Conservation (phyloP, 179 eudicot genomes). For the Amaranthus tricolor region DNA sequence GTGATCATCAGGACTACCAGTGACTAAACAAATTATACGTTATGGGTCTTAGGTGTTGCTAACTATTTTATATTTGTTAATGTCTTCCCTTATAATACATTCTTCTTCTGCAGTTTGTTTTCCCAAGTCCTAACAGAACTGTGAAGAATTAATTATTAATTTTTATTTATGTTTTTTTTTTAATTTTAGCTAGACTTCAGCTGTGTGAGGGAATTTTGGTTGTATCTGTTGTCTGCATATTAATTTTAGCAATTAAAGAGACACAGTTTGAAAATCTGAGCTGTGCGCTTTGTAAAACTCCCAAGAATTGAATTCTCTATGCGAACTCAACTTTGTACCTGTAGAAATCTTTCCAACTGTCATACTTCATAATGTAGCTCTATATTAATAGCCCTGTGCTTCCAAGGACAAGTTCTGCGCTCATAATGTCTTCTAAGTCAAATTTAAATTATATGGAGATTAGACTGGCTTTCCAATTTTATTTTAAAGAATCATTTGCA, state of each 20-base stretch:
- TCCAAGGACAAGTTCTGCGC: neutral
- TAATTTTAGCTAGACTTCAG: neutral
- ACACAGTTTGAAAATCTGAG: neutral
- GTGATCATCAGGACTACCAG: neutral
- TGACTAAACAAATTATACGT: too few species aligned
- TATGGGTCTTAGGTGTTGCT: neutral
- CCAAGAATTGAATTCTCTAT: neutral
- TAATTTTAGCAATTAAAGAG: neutral
- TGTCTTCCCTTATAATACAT: neutral
- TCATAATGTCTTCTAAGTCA: neutral
- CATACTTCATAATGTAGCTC: neutral
- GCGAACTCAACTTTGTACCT: neutral
- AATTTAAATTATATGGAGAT: too few species aligned
- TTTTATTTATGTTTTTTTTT: neutral
- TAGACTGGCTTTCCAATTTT: too few species aligned
- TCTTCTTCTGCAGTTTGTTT: neutral
- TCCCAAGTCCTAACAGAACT: neutral
- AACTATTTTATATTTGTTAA: neutral
- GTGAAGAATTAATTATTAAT: neutral
- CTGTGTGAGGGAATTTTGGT: neutral
- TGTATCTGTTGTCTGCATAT: neutral
- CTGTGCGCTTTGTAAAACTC: neutral
- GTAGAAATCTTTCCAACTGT: neutral
- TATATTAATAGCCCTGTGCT: neutral
- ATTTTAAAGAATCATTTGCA: too few species aligned